Evolutionary conservation across 106 monocot species (phyloP).

Genomic region (Apostasia shenzhenica): DNA sequence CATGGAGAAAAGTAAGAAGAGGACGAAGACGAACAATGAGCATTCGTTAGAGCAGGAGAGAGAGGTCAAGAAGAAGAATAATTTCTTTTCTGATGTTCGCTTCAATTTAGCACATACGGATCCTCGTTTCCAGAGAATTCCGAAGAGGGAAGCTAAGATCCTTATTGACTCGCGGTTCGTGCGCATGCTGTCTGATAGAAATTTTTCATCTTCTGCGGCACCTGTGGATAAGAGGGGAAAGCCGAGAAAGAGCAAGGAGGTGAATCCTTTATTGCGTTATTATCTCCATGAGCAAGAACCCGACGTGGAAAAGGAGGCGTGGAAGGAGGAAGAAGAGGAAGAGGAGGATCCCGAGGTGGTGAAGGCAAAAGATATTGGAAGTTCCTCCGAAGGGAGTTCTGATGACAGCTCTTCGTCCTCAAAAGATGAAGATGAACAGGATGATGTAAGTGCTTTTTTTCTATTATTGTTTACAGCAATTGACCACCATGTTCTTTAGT

Average conservation of each 20-base stretch:
- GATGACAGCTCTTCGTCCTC: constrained; percentile 5
- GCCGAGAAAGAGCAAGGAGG: constrained; percentile 32
- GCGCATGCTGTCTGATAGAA: constrained; percentile 45
- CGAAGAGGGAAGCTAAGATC: constrained; percentile 54
- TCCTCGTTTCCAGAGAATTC: constrained; percentile 71
- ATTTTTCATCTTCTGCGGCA: constrained; percentile 43
- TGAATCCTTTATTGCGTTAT: constrained; percentile 40
- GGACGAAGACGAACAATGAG: too few species aligned
- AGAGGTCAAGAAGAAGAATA: background rate
- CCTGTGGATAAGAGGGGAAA: constrained; percentile 77
- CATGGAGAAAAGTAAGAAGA: background rate
- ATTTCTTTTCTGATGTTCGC: constrained; percentile 46
- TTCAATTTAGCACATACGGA: constrained; percentile 64
- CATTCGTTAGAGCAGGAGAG: background rate
- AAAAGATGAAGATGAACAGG: constrained; percentile 5
- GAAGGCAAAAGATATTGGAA: constrained; percentile 3
- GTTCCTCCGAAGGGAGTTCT: background rate
- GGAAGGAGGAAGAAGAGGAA: constrained; percentile 9
- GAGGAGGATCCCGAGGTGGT: constrained; percentile 6
- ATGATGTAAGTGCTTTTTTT: constrained; percentile 13
- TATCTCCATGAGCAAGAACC: constrained; percentile 46
- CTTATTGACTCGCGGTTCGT: constrained; percentile 60
- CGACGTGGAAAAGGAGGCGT: constrained; percentile 2
- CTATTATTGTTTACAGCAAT: background rate
- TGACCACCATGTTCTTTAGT: too few species aligned